Conservation (phyloP, 75 land plant species). For the Sequoiadendron giganteum region DNA sequence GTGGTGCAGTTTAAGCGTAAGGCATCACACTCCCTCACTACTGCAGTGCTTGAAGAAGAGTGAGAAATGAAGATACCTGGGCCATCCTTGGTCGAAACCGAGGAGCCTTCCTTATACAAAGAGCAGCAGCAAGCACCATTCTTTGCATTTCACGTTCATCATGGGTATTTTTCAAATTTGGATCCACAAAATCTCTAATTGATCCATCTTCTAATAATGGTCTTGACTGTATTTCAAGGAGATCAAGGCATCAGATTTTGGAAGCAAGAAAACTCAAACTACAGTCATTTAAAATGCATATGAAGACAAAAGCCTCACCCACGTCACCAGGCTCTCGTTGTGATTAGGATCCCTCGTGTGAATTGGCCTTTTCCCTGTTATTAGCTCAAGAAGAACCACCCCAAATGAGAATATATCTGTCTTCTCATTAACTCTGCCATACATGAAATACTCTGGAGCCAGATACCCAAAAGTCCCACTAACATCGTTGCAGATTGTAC, state of each 20-base stretch:
- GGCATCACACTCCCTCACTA: not conserved
- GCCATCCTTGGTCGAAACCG: conserved; percentile 37
- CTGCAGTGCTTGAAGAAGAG: not conserved
- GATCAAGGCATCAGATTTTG: not conserved
- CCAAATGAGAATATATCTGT: conserved; percentile 64
- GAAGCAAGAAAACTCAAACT: not conserved
- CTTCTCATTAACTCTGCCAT: conserved; percentile 54
- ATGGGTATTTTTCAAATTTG: conserved; percentile 20
- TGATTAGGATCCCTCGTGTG: conserved; percentile 24
- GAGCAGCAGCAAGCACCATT: conserved; percentile 37
- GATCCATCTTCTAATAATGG: conserved; percentile 37
- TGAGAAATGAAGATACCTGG: conserved; percentile 18
- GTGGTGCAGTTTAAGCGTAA: not conserved
- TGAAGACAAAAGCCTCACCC: conserved; percentile 31
- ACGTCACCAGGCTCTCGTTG: conserved; percentile 50
- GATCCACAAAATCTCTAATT: conserved; percentile 33
- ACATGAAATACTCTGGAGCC: conserved; percentile 63
- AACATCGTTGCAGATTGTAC: conserved; percentile 47
- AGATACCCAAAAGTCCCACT: conserved; percentile 72
- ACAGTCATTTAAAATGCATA: not conserved
- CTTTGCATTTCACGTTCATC: conserved; percentile 35
- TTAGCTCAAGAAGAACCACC: conserved; percentile 55
- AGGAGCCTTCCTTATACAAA: conserved; percentile 33
- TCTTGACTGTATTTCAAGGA: conserved; percentile 33
- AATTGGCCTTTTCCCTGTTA: conserved; percentile 56